Evolutionary conservation across 2,329 filamentous ascomycete species (phyloP), one percentile per base, ranked within the genome.

Genomic region (Hypoxylon rubiginosum): DNA sequence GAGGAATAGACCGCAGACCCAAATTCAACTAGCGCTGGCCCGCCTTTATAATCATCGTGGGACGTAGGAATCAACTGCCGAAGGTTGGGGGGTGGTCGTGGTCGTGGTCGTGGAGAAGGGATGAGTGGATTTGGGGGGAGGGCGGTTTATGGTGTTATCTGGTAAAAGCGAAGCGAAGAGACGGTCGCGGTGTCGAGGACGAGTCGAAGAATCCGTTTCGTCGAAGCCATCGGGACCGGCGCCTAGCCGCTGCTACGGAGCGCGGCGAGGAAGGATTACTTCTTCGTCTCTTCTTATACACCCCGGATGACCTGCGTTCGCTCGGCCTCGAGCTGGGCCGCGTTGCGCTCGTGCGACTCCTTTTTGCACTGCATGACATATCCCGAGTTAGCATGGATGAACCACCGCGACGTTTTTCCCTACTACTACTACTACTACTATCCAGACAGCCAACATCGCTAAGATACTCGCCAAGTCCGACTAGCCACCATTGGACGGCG

Each of bases 231-330:
- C 43, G 50, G 32, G 36, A 34, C 24, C 46, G 54, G 34, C 32
- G 50, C 11, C 34, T 61, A 10, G 57, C 32, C 26, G 49, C 51
- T 34, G 54, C n/a, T n/a, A n/a, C 19, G 32, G 36, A 48, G 19
- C 54, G 28, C n/a, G 54, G 46, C 49, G 26, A 41, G 17, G n/a
- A n/a, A n/a, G 52, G 5, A 11, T 34, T 15, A 13, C 48, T 4
- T 19, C 21, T 41, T 6, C 39, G 39, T 19, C 7, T 43, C 39
- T 43, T 56, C 59, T 81, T 87, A 97, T 79, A 97, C 91, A 68
- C 94, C 94, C 82, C 92, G 94, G 82, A 98, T 96, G 74, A 97
- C 94, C 70, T 95, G 91, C 50, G 96, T 99, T 77, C 95, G 88
- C 86, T 99, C 95, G 62, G 90, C 89, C 81, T 97, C 93, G 77